Evolutionary conservation across 768 basidiomycete species (phyloP).

Genomic region (Lactarius quietus): DNA sequence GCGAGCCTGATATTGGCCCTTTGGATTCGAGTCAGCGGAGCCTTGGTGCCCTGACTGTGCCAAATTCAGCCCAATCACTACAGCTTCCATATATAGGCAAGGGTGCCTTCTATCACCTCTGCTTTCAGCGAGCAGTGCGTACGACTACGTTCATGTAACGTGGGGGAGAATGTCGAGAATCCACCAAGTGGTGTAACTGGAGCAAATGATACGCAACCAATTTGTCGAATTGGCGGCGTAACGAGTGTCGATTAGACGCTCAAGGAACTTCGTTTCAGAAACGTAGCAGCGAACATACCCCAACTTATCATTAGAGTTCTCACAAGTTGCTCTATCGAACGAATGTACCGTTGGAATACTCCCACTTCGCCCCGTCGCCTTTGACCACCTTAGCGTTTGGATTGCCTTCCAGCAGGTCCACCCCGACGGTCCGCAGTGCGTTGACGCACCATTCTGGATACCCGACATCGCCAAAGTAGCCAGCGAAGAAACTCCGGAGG

Average conservation of each 20-base stretch:
- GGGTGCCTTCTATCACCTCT: no score
- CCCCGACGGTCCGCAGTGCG: constrained; percentile 76
- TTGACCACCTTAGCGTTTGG: constrained; percentile 46
- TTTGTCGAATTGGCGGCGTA: background rate
- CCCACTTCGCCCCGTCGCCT: constrained; percentile 76
- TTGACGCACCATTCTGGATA: constrained; percentile 90
- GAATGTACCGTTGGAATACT: constrained; percentile 51
- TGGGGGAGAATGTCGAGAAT: background rate
- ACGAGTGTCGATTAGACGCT: background rate
- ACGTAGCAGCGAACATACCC: background rate
- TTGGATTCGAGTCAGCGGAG: background rate
- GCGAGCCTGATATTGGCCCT: background rate
- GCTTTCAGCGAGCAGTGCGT: background rate
- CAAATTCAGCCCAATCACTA: background rate
- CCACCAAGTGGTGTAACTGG: background rate
- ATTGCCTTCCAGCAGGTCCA: constrained; percentile 67
- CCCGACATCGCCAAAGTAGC: constrained; percentile 71
- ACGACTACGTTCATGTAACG: background rate
- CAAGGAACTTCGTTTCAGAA: background rate
- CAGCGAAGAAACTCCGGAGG: constrained; percentile 67
- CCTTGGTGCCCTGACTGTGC: background rate
- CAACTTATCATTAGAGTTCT: background rate
- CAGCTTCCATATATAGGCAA: constrained; percentile 6
- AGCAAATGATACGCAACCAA: no score
- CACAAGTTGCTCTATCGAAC: background rate